Percentiles rank a stretch among this genome's conserved stretches.
phyloP scores from a whole-genome alignment of 2,329 filamentous ascomycete species.

The Aspergillus pseudoterreus region DNA sequence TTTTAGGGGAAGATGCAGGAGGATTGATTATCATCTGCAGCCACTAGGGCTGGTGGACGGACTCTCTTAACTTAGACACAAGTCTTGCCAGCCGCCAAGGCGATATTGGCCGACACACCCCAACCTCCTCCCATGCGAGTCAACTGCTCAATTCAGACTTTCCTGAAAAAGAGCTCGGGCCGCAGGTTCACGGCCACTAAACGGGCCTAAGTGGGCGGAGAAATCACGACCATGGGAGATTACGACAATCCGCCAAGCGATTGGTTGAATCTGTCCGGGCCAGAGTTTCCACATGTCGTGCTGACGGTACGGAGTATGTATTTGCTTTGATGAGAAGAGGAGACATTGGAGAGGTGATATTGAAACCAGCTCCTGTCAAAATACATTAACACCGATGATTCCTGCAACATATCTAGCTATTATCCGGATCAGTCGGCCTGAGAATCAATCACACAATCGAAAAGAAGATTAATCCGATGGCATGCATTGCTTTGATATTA shows the following conservation, averaged over 20 bases:
- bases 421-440: no score
- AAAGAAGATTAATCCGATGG: no score
- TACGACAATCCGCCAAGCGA: slow-evolving; percentile 5
- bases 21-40: slow-evolving; percentile 18
- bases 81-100: slow-evolving; percentile 7
- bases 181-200: slow-evolving; percentile 13
- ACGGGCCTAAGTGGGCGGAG: slow-evolving; percentile 2
- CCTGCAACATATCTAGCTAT: no score
- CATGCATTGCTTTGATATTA: no score
- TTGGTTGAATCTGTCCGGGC: slow-evolving; percentile 1
- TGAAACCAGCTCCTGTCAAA: no score
- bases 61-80: slow-evolving; percentile 2
- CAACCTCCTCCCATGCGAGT: slow-evolving; percentile 6
- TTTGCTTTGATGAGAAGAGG: no score
- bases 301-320: no score
- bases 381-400: no score
- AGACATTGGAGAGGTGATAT: no score
- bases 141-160: slow-evolving; percentile 5
- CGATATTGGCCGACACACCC: not conserved
- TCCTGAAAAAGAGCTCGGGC: slow-evolving; percentile 14
- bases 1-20: slow-evolving; percentile 19
- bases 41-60: slow-evolving; percentile 11
- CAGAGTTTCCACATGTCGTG: not conserved
- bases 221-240: slow-evolving; percentile 7
- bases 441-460: no score